Evolutionary conservation across 805 yeast genomes (phyloP).

Genomic region (Candida jianshihensis): DNA sequence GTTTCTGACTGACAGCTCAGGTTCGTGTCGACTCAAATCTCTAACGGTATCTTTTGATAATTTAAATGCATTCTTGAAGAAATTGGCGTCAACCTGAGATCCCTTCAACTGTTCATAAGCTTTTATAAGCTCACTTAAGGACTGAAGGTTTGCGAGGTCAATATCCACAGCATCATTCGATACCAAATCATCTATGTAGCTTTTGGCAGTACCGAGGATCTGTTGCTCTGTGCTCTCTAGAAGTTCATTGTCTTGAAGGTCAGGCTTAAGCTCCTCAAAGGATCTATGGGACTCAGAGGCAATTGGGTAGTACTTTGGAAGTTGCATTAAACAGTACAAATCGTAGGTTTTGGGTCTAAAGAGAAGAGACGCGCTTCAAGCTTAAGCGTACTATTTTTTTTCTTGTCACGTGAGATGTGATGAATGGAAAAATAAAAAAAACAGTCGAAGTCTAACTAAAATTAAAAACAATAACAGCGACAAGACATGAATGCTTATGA

Average conservation of each 20-base stretch:
- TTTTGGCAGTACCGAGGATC: not conserved
- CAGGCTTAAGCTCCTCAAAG: not conserved
- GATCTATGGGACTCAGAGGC: not conserved
- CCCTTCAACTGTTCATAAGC: not conserved
- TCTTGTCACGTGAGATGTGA: too few species aligned
- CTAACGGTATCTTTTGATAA: not conserved
- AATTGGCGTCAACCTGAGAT: not conserved
- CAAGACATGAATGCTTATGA: too few species aligned
- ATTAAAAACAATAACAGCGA: too few species aligned
- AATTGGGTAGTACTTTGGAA: constrained; percentile 5
- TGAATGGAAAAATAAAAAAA: too few species aligned
- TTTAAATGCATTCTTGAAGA: not conserved
- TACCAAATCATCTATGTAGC: not conserved
- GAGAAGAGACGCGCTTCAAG: not conserved
- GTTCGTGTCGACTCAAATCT: not conserved
- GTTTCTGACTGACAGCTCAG: not conserved
- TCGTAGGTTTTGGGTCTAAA: not conserved
- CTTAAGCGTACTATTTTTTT: not conserved
- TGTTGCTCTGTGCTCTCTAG: constrained; percentile 2
- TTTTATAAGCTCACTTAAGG: not conserved
- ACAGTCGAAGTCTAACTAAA: too few species aligned
- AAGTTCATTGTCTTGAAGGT: not conserved
- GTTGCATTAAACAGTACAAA: too few species aligned
- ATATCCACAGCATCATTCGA: not conserved
- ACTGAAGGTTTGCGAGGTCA: not conserved